Conservation (phyloP, 768 basidiomycete genomes). For the Naematelia aurantialba region DNA sequence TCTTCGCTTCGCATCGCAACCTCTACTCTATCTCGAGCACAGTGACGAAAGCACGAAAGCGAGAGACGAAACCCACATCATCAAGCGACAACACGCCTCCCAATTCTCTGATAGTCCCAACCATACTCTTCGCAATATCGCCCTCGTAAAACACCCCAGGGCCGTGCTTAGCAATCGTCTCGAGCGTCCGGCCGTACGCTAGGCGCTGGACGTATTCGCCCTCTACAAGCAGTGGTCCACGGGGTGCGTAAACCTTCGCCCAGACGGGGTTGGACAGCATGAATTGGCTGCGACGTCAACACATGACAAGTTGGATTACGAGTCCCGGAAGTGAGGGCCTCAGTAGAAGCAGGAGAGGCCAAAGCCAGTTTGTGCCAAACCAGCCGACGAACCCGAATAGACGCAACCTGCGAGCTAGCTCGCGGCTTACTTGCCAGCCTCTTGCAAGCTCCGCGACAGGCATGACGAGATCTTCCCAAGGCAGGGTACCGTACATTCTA, state of each 20-base stretch:
- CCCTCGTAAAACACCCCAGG: slow-evolving; percentile 70
- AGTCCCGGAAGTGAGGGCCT: neutral
- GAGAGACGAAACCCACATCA: slow-evolving; percentile 54
- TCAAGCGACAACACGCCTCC: slow-evolving; percentile 76
- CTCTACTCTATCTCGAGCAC: too few relatives aligned
- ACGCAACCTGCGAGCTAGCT: slow-evolving; percentile 69
- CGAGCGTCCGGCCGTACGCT: slow-evolving; percentile 74
- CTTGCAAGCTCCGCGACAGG: slow-evolving; percentile 71
- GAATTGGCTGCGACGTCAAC: slow-evolving; percentile 27
- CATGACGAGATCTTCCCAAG: slow-evolving; percentile 72
- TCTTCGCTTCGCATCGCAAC: too few relatives aligned
- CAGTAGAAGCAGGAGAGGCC: neutral
- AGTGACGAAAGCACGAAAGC: neutral
- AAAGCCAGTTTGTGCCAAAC: slow-evolving; percentile 52
- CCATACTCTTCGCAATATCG: slow-evolving; percentile 68
- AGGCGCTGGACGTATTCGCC: slow-evolving; percentile 70
- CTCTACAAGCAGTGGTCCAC: slow-evolving; percentile 65
- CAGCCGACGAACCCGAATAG: slow-evolving; percentile 51
- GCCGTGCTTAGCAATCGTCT: slow-evolving; percentile 69
- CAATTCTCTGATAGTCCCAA: slow-evolving; percentile 64
- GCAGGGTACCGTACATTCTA: slow-evolving; percentile 70
- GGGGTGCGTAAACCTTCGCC: slow-evolving; percentile 75
- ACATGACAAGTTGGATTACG: neutral
- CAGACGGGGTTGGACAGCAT: slow-evolving; percentile 60
- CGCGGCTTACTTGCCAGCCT: slow-evolving; percentile 74